Percentiles rank a stretch among this genome's conserved stretches.
phyloP scores from a whole-genome alignment of 139 green algal genomes.

The Diplosphaera chodatii region DNA sequence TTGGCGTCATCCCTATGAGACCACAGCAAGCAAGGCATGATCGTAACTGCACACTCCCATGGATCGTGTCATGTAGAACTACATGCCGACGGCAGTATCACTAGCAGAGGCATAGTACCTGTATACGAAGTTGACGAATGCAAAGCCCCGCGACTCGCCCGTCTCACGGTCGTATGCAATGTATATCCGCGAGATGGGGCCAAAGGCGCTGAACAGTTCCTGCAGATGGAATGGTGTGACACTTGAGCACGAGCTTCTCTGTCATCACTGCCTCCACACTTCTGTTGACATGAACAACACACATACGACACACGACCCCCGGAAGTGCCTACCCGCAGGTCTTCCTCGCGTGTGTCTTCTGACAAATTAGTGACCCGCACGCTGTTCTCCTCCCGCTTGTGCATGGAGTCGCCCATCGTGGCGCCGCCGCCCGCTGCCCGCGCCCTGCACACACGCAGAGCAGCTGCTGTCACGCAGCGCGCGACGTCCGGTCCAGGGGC shows the following conservation, averaged over 20 bases:
- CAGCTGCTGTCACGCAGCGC: no score
- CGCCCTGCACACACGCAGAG: background rate
- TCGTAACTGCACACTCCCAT: no score
- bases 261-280: no score
- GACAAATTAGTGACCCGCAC: constrained; percentile 96
- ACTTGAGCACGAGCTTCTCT: no score
- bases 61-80: no score
- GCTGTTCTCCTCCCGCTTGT: constrained; percentile 85
- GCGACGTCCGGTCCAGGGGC: no score
- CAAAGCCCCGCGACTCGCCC: constrained; percentile 88
- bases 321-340: constrained; percentile 53
- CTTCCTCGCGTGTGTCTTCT: constrained; percentile 88
- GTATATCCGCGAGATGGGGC: constrained; percentile 86
- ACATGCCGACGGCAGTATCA: no score
- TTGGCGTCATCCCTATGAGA: constrained; percentile 68
- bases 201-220: constrained; percentile 95
- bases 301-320: no score
- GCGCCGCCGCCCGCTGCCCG: background rate
- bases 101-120: constrained; percentile 25
- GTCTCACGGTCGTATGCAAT: constrained; percentile 94
- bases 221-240: constrained; percentile 24
- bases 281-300: no score
- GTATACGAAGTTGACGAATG: constrained; percentile 95
- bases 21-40: background rate
- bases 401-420: constrained; percentile 51